Conservation (phyloP, 768 basidiomycete genomes). For the Chiua virens region DNA sequence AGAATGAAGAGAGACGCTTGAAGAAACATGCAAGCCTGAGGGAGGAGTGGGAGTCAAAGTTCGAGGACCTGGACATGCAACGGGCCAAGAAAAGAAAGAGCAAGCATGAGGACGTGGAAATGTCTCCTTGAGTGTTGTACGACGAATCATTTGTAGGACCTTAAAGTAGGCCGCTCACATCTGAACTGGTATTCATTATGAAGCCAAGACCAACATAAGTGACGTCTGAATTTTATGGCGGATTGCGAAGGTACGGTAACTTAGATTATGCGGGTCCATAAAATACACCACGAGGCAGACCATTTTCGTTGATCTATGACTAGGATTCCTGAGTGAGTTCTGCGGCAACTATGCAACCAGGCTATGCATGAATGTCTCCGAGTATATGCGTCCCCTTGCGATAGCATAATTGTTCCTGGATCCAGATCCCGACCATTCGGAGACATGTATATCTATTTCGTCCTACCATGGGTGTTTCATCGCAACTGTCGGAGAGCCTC, state of each 20-base stretch:
- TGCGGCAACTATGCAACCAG: background rate
- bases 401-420: background rate
- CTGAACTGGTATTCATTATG: too few relatives aligned
- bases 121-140: constrained; percentile 18
- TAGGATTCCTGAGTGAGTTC: too few relatives aligned
- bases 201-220: too few relatives aligned
- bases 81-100: constrained; percentile 22
- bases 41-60: constrained; percentile 44
- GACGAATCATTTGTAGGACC: background rate
- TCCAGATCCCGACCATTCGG: background rate
- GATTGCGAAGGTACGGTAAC: too few relatives aligned
- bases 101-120: constrained; percentile 21
- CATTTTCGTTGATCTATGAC: too few relatives aligned
- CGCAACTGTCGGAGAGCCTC: constrained; percentile 48
- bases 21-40: constrained; percentile 40
- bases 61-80: constrained; percentile 30
- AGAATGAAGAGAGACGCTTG: constrained; percentile 25
- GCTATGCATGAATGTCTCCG: background rate
- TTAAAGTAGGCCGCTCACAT: background rate
- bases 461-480: constrained; percentile 9
- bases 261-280: too few relatives aligned
- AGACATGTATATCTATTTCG: background rate
- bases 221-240: too few relatives aligned
- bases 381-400: background rate
- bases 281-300: too few relatives aligned